Evolutionary conservation across 495 filamentous ascomycete genomes (phyloP), one percentile per base, ranked within the genome.

Genomic region (Penicillium goetzii): DNA sequence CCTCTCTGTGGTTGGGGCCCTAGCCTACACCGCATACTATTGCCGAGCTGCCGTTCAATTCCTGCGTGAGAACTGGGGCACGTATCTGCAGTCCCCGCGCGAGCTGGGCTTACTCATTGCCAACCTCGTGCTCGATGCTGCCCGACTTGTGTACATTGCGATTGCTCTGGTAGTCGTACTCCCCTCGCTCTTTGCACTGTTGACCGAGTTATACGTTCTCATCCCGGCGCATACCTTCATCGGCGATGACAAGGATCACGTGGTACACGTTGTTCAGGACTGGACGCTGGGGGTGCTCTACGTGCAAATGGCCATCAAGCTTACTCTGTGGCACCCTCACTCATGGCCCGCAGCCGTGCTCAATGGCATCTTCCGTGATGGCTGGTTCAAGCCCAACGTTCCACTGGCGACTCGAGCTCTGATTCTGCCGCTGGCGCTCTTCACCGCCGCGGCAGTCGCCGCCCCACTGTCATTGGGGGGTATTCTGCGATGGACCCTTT

Each of bases 251-350:
- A 59, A 88, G 33, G 76, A 77, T 1, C 93, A 97, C 70, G 89
- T 91, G 38, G 86, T 98, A 41, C 90, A 96, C 66, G 83, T 97
- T 56, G 86, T 97, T 59, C 94, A 98, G 73, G 87, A 91, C 67
- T 99, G 96, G 93, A 96, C 93, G 1, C 78, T 98, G 3, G 96
- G 96, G 10, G 86, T 98, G 21, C 83, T 99, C 33, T 97, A 97
- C 75, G 84, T 96, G 55, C 94, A 96, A 61, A 86, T 97, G 76
- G 86, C 85, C n/a, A 83, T 85, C 40, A 90, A 91, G 40, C 71
- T 92, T 61, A 81, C 92, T 50, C 81, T 91, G 52, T 83, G 85
- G 68, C 79, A 88, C 51, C 79, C 82, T 75, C 60, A 80, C 15
- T 90, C 90, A 19, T 88, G 90, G 21, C 85, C 89, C 1, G 90